Percentiles rank a stretch among this genome's conserved stretches.
Conservation (phyloP, 768 basidiomycete genomes). For the Suillus americanus region DNA sequence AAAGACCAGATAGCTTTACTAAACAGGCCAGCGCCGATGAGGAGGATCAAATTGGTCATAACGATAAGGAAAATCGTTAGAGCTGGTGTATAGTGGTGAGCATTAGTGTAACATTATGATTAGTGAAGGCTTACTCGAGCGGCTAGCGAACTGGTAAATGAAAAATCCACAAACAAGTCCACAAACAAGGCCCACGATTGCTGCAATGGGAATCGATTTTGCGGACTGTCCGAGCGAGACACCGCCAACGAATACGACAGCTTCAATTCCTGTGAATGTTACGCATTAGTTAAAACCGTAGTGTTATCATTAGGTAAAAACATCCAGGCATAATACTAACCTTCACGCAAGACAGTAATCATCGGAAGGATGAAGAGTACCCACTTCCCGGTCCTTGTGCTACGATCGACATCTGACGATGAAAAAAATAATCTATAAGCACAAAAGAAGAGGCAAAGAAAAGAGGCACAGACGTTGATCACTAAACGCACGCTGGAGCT, state of each 20-base stretch:
- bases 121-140: slow-evolving; percentile 50
- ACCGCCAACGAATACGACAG: slow-evolving; percentile 91
- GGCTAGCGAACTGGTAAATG: slow-evolving; percentile 79
- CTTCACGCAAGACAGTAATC: slow-evolving; percentile 92
- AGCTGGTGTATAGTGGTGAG: slow-evolving; percentile 36
- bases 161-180: slow-evolving; percentile 74
- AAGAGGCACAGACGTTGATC: slow-evolving; percentile 43
- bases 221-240: slow-evolving; percentile 85
- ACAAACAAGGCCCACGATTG: slow-evolving; percentile 79
- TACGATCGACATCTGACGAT: slow-evolving; percentile 43
- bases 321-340: slow-evolving; percentile 30
- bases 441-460: neutral
- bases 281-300: neutral
- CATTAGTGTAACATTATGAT: neutral
- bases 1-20: slow-evolving; percentile 75
- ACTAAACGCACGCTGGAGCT: slow-evolving; percentile 78
- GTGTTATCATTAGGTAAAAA: neutral
- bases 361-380: slow-evolving; percentile 86
- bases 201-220: slow-evolving; percentile 84
- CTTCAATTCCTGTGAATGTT: slow-evolving; percentile 64
- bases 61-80: slow-evolving; percentile 84
- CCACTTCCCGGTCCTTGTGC: slow-evolving; percentile 70
- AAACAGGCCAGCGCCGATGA: slow-evolving; percentile 94
- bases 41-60: slow-evolving; percentile 89
- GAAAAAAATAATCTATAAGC: neutral